A percentile compares a stretch with the other conserved stretches of the same genome.
These are phyloP conservation scores for Sistotremastrum niveocremeum DNA, from an alignment of 768 basidiomycete genomes.

Conservation along the genomic window DNA sequence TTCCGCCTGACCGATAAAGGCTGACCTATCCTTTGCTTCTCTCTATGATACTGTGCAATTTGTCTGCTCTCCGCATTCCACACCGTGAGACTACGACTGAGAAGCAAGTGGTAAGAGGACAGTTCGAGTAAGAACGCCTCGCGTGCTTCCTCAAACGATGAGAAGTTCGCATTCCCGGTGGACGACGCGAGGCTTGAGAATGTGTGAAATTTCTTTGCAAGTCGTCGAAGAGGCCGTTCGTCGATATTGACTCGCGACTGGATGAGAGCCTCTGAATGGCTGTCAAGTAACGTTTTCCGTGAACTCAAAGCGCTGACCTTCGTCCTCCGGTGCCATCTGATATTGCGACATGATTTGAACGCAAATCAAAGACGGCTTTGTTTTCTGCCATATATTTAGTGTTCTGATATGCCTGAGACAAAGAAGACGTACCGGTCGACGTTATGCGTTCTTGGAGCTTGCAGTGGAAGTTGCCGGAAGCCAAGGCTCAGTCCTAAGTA, in stretches of 20 bases:
- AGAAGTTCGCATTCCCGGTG: conserved; percentile 4
- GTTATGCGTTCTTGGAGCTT: no score
- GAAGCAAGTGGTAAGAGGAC: conserved; percentile 55
- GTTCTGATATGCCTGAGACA: no score
- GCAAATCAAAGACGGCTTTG: no score
- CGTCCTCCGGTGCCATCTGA: no score
- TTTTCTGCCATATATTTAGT: no score
- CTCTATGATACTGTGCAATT: conserved; percentile 71
- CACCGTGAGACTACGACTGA: conserved; percentile 71
- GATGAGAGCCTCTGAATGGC: conserved; percentile 54
- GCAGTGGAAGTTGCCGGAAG: no score
- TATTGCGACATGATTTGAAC: no score
- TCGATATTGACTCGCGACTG: conserved; percentile 73
- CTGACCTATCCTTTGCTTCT: conserved; percentile 59
- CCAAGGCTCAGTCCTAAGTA: background rate
- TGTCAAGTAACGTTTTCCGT: no score
- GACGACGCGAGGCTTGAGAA: conserved; percentile 21
- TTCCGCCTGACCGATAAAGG: conserved; percentile 3
- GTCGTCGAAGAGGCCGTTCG: conserved; percentile 61
- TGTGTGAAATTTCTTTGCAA: conserved; percentile 70
- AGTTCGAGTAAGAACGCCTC: conserved; percentile 73
- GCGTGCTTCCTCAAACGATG: conserved; percentile 50
- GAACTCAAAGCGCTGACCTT: no score
- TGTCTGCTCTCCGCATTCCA: conserved; percentile 79
- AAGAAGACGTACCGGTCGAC: no score